Evolutionary conservation across 768 basidiomycete genomes (phyloP).

Genomic region (Dentipellis sp.): DNA sequence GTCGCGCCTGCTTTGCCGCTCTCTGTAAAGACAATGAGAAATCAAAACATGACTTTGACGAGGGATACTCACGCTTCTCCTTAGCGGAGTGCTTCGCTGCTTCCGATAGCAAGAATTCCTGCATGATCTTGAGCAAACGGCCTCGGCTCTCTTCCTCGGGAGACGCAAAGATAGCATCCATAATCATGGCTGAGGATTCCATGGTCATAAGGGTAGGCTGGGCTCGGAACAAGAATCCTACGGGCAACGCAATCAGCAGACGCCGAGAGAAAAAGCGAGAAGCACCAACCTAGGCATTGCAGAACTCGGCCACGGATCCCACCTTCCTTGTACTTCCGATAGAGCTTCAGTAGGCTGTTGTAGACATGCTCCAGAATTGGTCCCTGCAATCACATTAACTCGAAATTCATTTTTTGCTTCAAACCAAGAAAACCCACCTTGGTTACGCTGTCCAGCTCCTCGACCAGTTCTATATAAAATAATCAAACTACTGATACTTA

Average conservation of each 20-base stretch:
- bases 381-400: slow-evolving; percentile 28
- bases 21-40: slow-evolving; percentile 2
- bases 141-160: slow-evolving; percentile 62
- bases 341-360: slow-evolving; percentile 56
- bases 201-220: slow-evolving; percentile 88
- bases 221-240: slow-evolving; percentile 87
- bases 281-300: slow-evolving; percentile 69
- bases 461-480: slow-evolving; percentile 6
- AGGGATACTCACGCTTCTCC: slow-evolving; percentile 44
- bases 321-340: slow-evolving; percentile 52
- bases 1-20: slow-evolving; percentile 29
- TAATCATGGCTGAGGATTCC: slow-evolving; percentile 68
- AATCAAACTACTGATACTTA: neutral
- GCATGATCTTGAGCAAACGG: slow-evolving; percentile 77
- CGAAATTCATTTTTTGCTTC: neutral
- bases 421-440: slow-evolving; percentile 1
- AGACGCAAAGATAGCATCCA: slow-evolving; percentile 83
- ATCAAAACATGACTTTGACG: neutral
- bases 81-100: slow-evolving; percentile 65
- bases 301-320: slow-evolving; percentile 63
- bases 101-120: slow-evolving; percentile 85
- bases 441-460: slow-evolving; percentile 12
- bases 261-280: neutral
- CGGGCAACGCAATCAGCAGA: neutral
- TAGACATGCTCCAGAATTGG: slow-evolving; percentile 84